Conservation (phyloP, 176 grass and related monocot species). For the Tillandsia leiboldiana region DNA sequence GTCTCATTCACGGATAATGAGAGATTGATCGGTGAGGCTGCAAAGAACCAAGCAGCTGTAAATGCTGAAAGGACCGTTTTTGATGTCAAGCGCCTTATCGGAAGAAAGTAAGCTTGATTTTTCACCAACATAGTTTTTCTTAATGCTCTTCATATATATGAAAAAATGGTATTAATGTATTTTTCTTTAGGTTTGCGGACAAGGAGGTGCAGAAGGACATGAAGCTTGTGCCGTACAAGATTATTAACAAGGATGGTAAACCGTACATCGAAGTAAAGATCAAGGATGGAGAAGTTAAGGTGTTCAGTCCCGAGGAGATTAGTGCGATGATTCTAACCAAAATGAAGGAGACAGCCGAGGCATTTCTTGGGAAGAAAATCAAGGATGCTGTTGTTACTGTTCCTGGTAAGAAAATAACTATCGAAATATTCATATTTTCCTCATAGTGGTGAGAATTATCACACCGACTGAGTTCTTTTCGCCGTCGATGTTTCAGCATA, state of each 20-base stretch:
- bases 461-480: background rate
- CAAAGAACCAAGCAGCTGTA: slow-evolving; percentile 56
- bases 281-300: slow-evolving; percentile 55
- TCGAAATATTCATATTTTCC: background rate
- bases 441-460: background rate
- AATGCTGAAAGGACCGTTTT: slow-evolving; percentile 68
- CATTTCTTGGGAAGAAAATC: slow-evolving; percentile 73
- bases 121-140: background rate
- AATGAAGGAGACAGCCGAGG: slow-evolving; percentile 70
- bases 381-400: slow-evolving; percentile 59
- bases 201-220: slow-evolving; percentile 79
- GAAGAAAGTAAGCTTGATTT: slow-evolving; percentile 37
- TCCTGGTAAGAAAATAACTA: slow-evolving; percentile 30
- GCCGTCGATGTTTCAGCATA: slow-evolving; percentile 32
- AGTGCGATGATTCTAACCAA: slow-evolving; percentile 62
- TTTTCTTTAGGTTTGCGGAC: slow-evolving; percentile 44
- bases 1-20: slow-evolving; percentile 51
- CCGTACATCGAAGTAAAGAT: slow-evolving; percentile 68
- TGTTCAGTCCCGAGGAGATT: slow-evolving; percentile 70
- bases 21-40: slow-evolving; percentile 67
- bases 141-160: background rate
- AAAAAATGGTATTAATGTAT: background rate
- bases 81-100: slow-evolving; percentile 68
- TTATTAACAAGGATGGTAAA: slow-evolving; percentile 54
- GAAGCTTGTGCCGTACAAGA: slow-evolving; percentile 74